These are phyloP conservation scores for Somion occarium DNA, from an alignment of 1,284 basidiomycete genomes.

Conservation along the genomic window DNA sequence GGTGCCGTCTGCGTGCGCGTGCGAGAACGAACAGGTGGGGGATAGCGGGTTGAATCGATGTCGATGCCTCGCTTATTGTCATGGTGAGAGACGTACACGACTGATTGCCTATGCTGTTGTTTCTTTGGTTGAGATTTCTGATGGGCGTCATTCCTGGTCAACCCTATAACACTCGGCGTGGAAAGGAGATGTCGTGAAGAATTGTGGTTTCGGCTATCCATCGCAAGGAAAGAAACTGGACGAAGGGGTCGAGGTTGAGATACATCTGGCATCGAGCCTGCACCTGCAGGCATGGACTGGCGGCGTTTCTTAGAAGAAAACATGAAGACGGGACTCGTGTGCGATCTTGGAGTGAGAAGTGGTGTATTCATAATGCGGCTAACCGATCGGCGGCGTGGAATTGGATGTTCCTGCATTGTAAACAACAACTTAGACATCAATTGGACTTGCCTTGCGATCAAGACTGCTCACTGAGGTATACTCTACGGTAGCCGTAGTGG, in stretches of 20 bases:
- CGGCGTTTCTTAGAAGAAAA: conserved; percentile 6
- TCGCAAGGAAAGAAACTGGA: conserved; percentile 13
- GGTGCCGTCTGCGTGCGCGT: conserved; percentile 16
- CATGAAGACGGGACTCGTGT: background rate
- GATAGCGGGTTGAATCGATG: background rate
- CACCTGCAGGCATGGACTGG: conserved; percentile 14
- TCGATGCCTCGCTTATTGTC: background rate
- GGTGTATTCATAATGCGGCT: background rate
- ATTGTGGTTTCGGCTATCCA: conserved; percentile 3
- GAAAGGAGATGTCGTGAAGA: background rate
- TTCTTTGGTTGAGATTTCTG: conserved; percentile 1
- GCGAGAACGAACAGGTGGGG: conserved; percentile 5
- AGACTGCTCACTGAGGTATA: conserved; percentile 24
- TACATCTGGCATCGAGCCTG: conserved; percentile 4
- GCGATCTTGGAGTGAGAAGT: background rate
- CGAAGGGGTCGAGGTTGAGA: conserved; percentile 11
- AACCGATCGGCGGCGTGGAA: conserved; percentile 9
- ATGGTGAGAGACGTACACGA: background rate
- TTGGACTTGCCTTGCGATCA: background rate
- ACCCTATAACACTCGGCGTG: background rate
- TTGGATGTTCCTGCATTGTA: conserved; percentile 27
- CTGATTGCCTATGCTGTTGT: background rate
- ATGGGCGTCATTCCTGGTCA: background rate
- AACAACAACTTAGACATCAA: background rate
- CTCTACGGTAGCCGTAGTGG: conserved; percentile 22